These are phyloP conservation scores for Deinandra increscens DNA, from an alignment of 129 eudicot genomes.

Conservation along the genomic window DNA sequence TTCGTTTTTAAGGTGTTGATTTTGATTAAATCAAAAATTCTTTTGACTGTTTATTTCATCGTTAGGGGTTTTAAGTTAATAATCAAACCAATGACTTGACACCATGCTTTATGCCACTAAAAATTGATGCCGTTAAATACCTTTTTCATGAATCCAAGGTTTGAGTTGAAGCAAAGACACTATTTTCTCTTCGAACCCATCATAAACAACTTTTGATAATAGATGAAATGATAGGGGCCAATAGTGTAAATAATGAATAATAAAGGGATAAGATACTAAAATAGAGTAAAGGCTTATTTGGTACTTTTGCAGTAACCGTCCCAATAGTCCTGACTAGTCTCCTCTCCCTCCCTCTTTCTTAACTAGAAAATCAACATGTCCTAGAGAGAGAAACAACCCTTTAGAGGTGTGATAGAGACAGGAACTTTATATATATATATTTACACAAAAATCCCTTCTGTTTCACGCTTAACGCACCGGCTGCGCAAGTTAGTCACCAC, in stretches of 20 bases:
- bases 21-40: no score
- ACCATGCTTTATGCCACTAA: no score
- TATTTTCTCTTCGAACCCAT: not conserved
- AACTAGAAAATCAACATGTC: conserved; percentile 28
- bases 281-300: conserved; percentile 15
- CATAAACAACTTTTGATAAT: not conserved
- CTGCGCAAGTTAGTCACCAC: conserved; percentile 39
- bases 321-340: conserved; percentile 32
- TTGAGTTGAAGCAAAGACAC: not conserved
- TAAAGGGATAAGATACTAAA: not conserved
- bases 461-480: conserved; percentile 37
- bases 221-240: no score
- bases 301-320: conserved; percentile 41
- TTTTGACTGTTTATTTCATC: no score
- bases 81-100: no score
- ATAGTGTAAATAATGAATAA: no score
- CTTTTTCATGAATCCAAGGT: not conserved
- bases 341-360: conserved; percentile 28
- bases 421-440: conserved; percentile 23
- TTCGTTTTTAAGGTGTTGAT: no score
- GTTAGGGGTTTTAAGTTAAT: no score
- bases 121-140: no score
- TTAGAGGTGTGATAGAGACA: conserved; percentile 15
- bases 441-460: conserved; percentile 32
- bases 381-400: conserved; percentile 15